A percentile compares a stretch with the other conserved stretches of the same genome.
Evolutionary conservation across 176 grass and related monocot species (phyloP).

Genomic region (Melocanna baccifera): DNA sequence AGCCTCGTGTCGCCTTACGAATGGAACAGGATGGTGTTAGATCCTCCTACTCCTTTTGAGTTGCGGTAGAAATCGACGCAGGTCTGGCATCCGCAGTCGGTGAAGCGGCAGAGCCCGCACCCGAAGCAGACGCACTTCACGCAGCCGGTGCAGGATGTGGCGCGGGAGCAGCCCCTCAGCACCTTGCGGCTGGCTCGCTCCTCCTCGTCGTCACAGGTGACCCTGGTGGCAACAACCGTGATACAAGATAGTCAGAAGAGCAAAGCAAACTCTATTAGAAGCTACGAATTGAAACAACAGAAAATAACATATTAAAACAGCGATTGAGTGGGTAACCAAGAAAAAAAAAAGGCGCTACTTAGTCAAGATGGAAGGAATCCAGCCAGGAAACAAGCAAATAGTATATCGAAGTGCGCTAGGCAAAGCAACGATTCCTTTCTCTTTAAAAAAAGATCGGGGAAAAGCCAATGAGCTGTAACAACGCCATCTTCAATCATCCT

Average conservation of each 20-base stretch:
- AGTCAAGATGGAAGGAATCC: not conserved
- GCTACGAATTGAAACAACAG: not conserved
- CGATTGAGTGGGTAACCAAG: not conserved
- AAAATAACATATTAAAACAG: not conserved
- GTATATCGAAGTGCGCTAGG: not conserved
- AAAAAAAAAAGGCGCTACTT: not conserved
- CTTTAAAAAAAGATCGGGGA: not conserved
- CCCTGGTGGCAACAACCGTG: conserved; percentile 15
- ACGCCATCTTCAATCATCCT: not conserved
- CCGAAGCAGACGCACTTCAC: conserved; percentile 93
- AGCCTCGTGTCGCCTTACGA: not conserved
- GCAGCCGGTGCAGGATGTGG: conserved; percentile 76
- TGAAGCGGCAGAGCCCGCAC: conserved; percentile 83
- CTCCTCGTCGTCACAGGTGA: conserved; percentile 79
- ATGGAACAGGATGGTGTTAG: conserved; percentile 31
- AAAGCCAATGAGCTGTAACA: not conserved
- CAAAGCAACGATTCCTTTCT: not conserved
- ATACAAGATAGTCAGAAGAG: not conserved
- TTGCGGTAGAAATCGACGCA: conserved; percentile 89
- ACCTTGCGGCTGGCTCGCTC: conserved; percentile 91
- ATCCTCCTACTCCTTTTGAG: conserved; percentile 28
- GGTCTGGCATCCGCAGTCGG: conserved; percentile 88
- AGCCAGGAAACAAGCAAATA: not conserved
- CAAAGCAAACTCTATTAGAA: not conserved
- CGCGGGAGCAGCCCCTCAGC: conserved; percentile 60